phyloP scores from a whole-genome alignment of 2,329 filamentous ascomycete species.

The Penicillium sp. region DNA sequence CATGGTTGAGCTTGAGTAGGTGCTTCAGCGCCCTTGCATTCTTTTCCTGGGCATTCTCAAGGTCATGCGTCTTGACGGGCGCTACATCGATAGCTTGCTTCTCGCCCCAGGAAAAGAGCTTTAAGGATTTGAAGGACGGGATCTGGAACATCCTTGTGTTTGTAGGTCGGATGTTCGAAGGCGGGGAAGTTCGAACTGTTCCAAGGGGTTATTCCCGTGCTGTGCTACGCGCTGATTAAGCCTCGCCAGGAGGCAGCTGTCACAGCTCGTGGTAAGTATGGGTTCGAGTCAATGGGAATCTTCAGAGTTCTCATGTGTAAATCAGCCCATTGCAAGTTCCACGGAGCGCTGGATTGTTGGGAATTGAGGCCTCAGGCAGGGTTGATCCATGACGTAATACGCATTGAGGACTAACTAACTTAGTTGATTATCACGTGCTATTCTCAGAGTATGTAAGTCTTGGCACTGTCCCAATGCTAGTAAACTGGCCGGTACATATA shows the following conservation, averaged over 20 bases:
- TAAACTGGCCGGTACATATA: neutral
- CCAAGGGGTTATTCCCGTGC: neutral
- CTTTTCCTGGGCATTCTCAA: conserved; percentile 80
- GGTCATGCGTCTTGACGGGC: conserved; percentile 71
- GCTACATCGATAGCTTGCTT: conserved; percentile 53
- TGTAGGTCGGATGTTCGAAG: conserved; percentile 5
- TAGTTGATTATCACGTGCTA: conserved; percentile 6
- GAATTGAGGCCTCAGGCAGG: conserved; percentile 15
- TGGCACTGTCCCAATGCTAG: neutral
- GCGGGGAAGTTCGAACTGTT: conserved; percentile 1
- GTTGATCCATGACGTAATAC: conserved; percentile 12
- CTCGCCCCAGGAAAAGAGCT: conserved; percentile 26
- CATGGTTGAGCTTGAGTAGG: conserved; percentile 86
- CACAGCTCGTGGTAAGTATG: too few species aligned
- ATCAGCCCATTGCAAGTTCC: conserved; percentile 13
- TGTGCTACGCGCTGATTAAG: neutral
- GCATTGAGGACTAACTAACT: neutral
- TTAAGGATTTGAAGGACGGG: conserved; percentile 27
- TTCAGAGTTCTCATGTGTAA: neutral
- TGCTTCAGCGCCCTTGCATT: conserved; percentile 83
- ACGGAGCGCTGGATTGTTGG: conserved; percentile 23
- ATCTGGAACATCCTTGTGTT: conserved; percentile 23
- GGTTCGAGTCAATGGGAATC: neutral
- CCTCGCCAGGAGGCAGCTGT: neutral
- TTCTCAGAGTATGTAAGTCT: conserved; percentile 3